Evolutionary conservation across 306 rosid species (phyloP), one percentile per base, ranked within the genome.

Genomic region (Phaseolus lunatus): DNA sequence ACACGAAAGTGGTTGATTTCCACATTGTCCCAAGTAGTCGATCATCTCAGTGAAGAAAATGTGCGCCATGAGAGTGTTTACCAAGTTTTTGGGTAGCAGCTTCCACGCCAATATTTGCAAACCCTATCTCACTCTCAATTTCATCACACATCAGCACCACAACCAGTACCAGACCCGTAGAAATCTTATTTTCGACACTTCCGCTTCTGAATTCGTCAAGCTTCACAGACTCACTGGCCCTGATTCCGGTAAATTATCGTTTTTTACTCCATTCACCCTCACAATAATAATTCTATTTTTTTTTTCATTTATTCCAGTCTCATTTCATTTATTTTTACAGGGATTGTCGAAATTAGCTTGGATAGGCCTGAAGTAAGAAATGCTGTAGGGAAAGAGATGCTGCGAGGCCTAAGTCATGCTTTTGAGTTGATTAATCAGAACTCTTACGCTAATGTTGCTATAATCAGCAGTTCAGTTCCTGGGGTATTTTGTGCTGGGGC

Each of bases 341-440:
- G 95, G 49, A 94, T 94, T 81, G 41, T 92, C 0, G 90, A 92
- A 82, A 76, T 94, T 70, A 87, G 81, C 41, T 85, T 94, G 88
- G 86, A 92, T 63, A 85, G 93, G 77, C 92, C 92, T 9, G 86
- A 81, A 79, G 90, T 84, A 16, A 89, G 84, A 67, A 94, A 94
- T 84, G 97, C 98, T 33, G 90, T 94, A 68, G 96, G 95, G 80
- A 92, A 84, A 24, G 95, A 87, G 6, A 84, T 94, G 90, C 84
- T 90, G 65, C 84, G 78, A 67, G 92, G 93, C 33, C 73, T 92
- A 24, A 80, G 76, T 75, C 72, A 75, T 6, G 82, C 87, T 11
- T 77, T 94, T 61, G 92, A 94, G 77, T 84, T 83, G 43, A 65
- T 94, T 74, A 77, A 87, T 62, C 50, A 70, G 49, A 92, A 90